A percentile compares a stretch with the other conserved stretches of the same genome.
phyloP scores from a whole-genome alignment of 345 rosid genomes.

The Lagerstroemia speciosa region DNA sequence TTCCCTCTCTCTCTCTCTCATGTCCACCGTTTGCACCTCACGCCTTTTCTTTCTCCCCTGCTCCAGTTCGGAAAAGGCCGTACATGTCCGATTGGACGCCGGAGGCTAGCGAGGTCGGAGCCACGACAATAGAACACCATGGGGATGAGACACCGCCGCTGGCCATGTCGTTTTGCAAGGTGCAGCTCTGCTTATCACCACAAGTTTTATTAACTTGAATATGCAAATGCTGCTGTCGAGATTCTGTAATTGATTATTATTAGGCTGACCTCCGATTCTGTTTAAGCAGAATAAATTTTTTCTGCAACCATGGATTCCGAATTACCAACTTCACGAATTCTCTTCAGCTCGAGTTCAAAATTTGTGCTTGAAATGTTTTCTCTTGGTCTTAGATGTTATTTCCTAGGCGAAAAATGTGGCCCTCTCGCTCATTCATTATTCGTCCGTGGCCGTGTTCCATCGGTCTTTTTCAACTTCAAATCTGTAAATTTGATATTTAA shows the following conservation, averaged over 20 bases:
- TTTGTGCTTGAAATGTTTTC: neutral
- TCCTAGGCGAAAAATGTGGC: neutral
- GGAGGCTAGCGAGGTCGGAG: slow-evolving; percentile 38
- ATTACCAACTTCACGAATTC: neutral
- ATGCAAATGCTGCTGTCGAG: neutral
- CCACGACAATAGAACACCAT: slow-evolving; percentile 47
- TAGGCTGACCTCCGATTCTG: neutral
- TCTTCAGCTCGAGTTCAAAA: neutral
- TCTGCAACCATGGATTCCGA: neutral
- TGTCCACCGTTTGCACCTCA: neutral
- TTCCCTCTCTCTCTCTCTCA: neutral
- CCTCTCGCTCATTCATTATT: neutral
- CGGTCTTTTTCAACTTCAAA: neutral
- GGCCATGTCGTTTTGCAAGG: slow-evolving; percentile 78
- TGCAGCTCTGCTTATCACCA: slow-evolving; percentile 5
- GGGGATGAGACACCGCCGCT: slow-evolving; percentile 66
- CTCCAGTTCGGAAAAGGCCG: slow-evolving; percentile 53
- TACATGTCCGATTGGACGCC: slow-evolving; percentile 23
- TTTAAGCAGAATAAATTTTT: neutral
- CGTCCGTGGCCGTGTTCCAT: neutral
- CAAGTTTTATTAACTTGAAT: neutral
- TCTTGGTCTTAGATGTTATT: neutral
- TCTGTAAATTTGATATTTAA: neutral
- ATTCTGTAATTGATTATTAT: neutral
- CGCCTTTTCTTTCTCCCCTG: neutral